Base-by-base conservation (phyloP, 805 yeast genomes). In the Martiniozyma abietophila region DNA sequence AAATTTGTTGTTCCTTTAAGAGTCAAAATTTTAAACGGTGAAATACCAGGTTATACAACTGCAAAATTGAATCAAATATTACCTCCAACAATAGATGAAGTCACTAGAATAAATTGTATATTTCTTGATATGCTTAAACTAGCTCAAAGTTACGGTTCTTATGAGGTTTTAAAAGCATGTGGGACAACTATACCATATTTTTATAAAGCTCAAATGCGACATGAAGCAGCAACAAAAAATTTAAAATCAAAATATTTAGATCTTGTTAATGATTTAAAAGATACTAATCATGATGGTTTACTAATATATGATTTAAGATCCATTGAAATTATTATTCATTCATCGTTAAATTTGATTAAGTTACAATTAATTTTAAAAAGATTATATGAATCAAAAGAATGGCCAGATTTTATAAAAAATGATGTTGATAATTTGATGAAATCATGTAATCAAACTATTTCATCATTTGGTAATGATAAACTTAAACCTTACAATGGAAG, bases 61-160 rank as follows among this genome's bases (percentile, higher is more conserved):
- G 56, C 77, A 2, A 74, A 75, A 44, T 64, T 88, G 22, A 88
- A 89, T 54, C 66, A 75, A 31, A 67, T 85, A 1, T 86, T 89
- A 50, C 96, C 97, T 3, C 96, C 96, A 1, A 89, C 97, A 0
- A 80, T 89, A 14, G 96, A 89, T 56, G 97, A 89, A 59, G 77
- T 89, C 12, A 82, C 94, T 8, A 67, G 96, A 49, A 78, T 89
- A 25, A 88, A 88, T 51, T 83, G 95, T 50, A 76, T 89, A 4
- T 74, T 84, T 39, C 69, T 81, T 41, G 94, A 81, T 45, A 74
- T 92, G 16, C 58, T 89, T 36, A 71, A 73, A 38, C 56, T 69
- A 11, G 89, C 96, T 0, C 49, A 62, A 2, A 73, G 77, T 0
- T 73, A 56, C 50, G 96, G 96, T 2, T 71, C 80, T 32, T 67